Evolutionary conservation across 2,329 filamentous ascomycete species (phyloP).

Genomic region (Harringtonia lauricola): DNA sequence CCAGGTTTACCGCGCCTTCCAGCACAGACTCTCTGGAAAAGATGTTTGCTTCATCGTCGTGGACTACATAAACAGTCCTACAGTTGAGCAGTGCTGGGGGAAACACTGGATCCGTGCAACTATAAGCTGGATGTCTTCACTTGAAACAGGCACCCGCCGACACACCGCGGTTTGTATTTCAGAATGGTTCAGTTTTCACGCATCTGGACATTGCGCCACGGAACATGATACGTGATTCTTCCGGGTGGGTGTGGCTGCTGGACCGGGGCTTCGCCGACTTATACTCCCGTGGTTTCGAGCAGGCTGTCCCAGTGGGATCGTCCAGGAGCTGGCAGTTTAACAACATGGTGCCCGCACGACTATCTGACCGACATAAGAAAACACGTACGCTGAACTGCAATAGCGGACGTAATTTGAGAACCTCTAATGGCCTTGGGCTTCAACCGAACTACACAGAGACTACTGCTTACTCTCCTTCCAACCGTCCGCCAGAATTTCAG

Average conservation of each 20-base stretch:
- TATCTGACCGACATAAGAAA: not conserved
- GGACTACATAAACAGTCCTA: not conserved
- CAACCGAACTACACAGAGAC: no score
- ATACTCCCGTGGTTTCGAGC: not conserved
- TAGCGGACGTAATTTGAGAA: no score
- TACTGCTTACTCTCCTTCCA: no score
- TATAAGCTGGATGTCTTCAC: not conserved
- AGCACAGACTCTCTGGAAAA: no score
- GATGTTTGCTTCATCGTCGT: not conserved
- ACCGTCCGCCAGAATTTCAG: slow-evolving; percentile 12
- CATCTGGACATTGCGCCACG: not conserved
- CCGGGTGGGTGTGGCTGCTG: not conserved
- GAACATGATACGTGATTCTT: not conserved
- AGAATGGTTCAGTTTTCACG: not conserved
- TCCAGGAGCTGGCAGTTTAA: not conserved
- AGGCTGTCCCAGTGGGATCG: not conserved
- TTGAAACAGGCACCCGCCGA: not conserved
- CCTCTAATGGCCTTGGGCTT: no score
- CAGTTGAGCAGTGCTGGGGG: not conserved
- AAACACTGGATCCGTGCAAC: not conserved
- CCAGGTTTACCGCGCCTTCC: no score
- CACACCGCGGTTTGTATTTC: not conserved
- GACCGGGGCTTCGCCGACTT: not conserved
- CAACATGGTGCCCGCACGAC: not conserved
- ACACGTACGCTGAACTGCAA: no score